Conservation (phyloP, 306 rosid genomes). For the Nissolia schottii region DNA sequence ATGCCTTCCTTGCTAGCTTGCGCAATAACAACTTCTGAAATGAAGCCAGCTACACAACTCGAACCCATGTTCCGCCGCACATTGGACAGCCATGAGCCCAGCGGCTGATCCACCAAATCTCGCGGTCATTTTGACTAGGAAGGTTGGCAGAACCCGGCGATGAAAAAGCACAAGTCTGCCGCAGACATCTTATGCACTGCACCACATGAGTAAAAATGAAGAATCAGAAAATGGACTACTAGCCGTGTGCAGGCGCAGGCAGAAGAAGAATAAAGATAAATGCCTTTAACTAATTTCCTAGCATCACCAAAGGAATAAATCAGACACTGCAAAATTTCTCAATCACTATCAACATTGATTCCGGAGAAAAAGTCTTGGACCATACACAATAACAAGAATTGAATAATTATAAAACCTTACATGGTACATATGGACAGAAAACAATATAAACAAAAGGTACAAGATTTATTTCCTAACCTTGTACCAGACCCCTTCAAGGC, state of each 20-base stretch:
- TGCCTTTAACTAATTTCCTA: not conserved
- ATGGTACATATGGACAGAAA: not conserved
- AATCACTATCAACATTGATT: not conserved
- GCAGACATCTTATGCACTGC: conserved; percentile 93
- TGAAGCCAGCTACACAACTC: conserved; percentile 60
- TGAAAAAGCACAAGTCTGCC: conserved; percentile 91
- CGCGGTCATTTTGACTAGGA: conserved; percentile 53
- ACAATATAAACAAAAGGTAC: not conserved
- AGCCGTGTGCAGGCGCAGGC: not conserved
- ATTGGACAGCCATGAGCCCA: conserved; percentile 93
- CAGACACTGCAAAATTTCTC: not conserved
- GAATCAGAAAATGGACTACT: conserved; percentile 4
- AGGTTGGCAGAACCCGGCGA: conserved; percentile 51
- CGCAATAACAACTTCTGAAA: not conserved
- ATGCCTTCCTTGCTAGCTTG: not conserved
- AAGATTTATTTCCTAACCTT: conserved; percentile 55
- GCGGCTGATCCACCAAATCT: conserved; percentile 92
- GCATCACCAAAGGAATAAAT: not conserved
- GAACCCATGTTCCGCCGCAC: conserved; percentile 97
- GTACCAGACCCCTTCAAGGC: conserved; percentile 95
- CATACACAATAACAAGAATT: not conserved
- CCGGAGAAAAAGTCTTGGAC: not conserved
- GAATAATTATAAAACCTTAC: not conserved
- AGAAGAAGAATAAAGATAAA: not conserved
- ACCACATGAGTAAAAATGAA: conserved; percentile 15